Evolutionary conservation across 2,329 filamentous ascomycete genomes (phyloP).

Genomic region (Passalora sequoiae): DNA sequence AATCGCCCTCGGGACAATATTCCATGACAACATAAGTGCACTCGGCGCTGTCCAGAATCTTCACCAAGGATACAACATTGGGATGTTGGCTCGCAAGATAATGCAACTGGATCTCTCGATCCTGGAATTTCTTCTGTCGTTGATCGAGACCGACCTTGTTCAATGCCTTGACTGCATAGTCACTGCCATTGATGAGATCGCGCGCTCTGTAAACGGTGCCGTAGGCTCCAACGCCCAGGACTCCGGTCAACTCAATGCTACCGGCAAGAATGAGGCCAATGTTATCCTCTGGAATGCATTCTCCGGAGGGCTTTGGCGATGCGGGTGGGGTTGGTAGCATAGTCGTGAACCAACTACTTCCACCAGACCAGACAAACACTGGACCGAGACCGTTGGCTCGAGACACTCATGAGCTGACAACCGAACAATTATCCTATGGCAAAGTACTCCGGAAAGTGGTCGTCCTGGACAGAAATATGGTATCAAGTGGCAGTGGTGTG

Average conservation of each 20-base stretch:
- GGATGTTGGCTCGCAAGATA: constrained; percentile 81
- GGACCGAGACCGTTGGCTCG: constrained; percentile 13
- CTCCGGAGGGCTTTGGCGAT: constrained; percentile 39
- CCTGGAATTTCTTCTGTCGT: constrained; percentile 83
- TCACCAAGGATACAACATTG: constrained; percentile 88
- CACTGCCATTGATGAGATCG: constrained; percentile 72
- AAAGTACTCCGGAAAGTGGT: constrained; percentile 7
- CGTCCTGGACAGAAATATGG: constrained; percentile 5
- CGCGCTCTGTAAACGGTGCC: constrained; percentile 89
- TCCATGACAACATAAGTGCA: constrained; percentile 96
- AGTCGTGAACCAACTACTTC: constrained; percentile 7
- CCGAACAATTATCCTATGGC: constrained; percentile 11
- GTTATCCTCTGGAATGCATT: constrained; percentile 66
- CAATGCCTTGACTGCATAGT: constrained; percentile 93
- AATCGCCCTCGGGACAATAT: constrained; percentile 92
- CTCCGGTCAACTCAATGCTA: constrained; percentile 73
- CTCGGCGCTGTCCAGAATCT: constrained; percentile 85
- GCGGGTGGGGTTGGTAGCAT: constrained; percentile 50
- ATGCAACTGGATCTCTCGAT: constrained; percentile 87
- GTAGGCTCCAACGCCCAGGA: constrained; percentile 91
- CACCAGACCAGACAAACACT: background rate
- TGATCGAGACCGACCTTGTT: constrained; percentile 89
- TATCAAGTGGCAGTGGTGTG: background rate
- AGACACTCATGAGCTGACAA: constrained; percentile 19
- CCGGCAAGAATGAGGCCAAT: constrained; percentile 78